Percentiles rank a stretch among this genome's conserved stretches.
phyloP scores from a whole-genome alignment of 2,329 filamentous ascomycete genomes.

The Xylaria sp. region DNA sequence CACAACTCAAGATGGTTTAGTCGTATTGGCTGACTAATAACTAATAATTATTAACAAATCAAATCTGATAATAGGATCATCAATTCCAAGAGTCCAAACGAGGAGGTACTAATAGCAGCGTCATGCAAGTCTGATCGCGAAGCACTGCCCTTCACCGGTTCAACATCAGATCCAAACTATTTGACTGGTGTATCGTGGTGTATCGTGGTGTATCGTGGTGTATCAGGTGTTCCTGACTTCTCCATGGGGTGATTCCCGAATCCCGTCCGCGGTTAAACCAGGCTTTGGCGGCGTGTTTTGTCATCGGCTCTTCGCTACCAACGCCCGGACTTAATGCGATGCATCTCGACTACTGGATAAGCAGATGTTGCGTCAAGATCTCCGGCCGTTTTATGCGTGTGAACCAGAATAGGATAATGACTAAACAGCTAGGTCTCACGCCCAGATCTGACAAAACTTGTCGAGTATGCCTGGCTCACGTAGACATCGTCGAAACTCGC shows the following conservation, averaged over 20 bases:
- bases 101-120: slow-evolving; percentile 1
- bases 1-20: slow-evolving; percentile 19
- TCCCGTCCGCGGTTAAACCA: not conserved
- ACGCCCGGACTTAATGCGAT: not conserved
- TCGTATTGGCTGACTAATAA: slow-evolving; percentile 21
- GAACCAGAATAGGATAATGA: slow-evolving; percentile 20
- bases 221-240: slow-evolving; percentile 12
- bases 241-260: not conserved
- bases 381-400: slow-evolving; percentile 9
- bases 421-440: slow-evolving; percentile 17
- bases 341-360: slow-evolving; percentile 14
- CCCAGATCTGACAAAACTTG: slow-evolving; percentile 22
- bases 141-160: slow-evolving; percentile 25
- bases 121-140: slow-evolving; percentile 30
- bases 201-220: slow-evolving; percentile 2
- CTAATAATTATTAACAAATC: slow-evolving; percentile 25
- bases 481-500: not conserved
- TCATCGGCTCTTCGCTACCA: slow-evolving; percentile 16
- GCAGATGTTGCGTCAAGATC: slow-evolving; percentile 19
- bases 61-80: slow-evolving; percentile 1
- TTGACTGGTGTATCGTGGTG: not conserved
- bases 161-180: slow-evolving; percentile 1
- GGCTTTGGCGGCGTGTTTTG: slow-evolving; percentile 8
- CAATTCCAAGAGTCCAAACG: not conserved
- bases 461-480: not conserved